Base-by-base conservation (phyloP, 225 moss, liverwort and hornwort species). In the Straminergon stramineum region DNA sequence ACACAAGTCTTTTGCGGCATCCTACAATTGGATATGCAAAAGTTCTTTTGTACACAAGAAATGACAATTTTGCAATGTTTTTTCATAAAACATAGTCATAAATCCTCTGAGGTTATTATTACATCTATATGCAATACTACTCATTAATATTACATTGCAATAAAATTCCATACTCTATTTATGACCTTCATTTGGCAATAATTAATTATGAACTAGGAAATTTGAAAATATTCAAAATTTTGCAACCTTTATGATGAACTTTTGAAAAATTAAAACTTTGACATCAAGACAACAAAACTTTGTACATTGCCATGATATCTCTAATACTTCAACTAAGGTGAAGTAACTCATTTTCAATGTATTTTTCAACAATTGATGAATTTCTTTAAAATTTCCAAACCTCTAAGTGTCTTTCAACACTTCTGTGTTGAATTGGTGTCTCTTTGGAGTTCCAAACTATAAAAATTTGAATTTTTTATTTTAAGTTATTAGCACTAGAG, bases 321-420 rank as follows among this genome's bases (percentile, higher is more conserved):
- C 0, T 1, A 30, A 48, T 30, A 30, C 11, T 75, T 71, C 13
- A 26, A n/a, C n/a, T n/a, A n/a, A 41, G 0, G 1, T 41, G 4
- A 41, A 26, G 7, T 15, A 9, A 41, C 0, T 9, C 71, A 26
- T 41, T 26, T 73, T 5, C 9, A 26, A 73, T 15, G 10, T 73
- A 15, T 45, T 45, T 41, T 43, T 45, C 5, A 28, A 27, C 3
- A 73, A 43, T 3, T 27, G 3, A 43, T 43, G 16, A 73, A 43
- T 27, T 17, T 28, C 5, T 45, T 12, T 9, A 10, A 45, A 16
- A 45, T 26, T 73, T 73, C 5, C 10, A 45, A 43, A 28, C 16
- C 17, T 28, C 9, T 43, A 9, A 51, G 12, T 51, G 7, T 19
- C 7, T 75, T 51, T 32, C 13, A 76, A 51, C 5, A 32, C 31